These are phyloP conservation scores for Gamsiella multidivaricata DNA, from an alignment of 192 early-diverging fungal genomes.

Conservation along the genomic window DNA sequence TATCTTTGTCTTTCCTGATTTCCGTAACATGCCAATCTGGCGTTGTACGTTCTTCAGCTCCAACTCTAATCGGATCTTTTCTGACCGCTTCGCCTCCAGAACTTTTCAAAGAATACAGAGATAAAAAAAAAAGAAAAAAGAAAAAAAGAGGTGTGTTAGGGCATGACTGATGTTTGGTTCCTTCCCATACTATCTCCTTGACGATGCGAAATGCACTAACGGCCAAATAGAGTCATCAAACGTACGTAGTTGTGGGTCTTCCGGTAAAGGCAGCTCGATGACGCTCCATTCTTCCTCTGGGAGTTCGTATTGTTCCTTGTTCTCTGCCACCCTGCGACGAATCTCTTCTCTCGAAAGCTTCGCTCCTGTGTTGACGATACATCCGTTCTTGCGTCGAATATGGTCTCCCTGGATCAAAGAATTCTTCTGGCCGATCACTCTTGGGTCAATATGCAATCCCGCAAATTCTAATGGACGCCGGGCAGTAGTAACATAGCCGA, in stretches of 20 bases:
- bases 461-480: constrained; percentile 77
- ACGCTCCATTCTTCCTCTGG: constrained; percentile 72
- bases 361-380: constrained; percentile 92
- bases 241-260: constrained; percentile 61
- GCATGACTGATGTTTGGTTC: not conserved
- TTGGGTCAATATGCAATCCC: constrained; percentile 89
- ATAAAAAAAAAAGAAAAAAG: constrained; percentile 4
- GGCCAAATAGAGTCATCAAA: too few species aligned
- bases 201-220: too few species aligned
- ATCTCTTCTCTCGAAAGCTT: constrained; percentile 84
- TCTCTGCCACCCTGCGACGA: constrained; percentile 70
- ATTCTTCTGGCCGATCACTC: constrained; percentile 89
- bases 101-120: constrained; percentile 47
- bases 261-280: constrained; percentile 77
- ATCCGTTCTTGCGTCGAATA: constrained; percentile 93
- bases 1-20: constrained; percentile 43
- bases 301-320: constrained; percentile 83
- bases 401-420: constrained; percentile 82
- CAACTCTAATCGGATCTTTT: constrained; percentile 65
- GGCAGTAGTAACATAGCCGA: not conserved
- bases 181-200: not conserved
- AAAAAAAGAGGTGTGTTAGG: not conserved
- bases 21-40: constrained; percentile 62
- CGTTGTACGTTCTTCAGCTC: constrained; percentile 71
- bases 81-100: constrained; percentile 70